Base-by-base conservation (phyloP, 2,329 filamentous ascomycete genomes). In the Ascochyta koolunga region DNA sequence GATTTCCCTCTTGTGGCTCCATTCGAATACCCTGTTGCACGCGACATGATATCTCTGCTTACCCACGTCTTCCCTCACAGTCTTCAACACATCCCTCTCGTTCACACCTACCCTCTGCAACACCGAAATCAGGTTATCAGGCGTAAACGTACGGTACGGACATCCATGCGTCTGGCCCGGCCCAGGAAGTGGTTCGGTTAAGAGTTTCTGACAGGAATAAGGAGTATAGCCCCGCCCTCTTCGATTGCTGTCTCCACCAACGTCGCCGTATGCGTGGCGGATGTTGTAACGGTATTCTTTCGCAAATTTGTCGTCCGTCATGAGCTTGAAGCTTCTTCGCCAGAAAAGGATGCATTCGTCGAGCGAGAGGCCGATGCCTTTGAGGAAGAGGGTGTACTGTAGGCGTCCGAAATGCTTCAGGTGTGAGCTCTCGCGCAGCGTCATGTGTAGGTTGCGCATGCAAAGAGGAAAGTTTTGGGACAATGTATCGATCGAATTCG, bases 271-370 rank as follows among this genome's bases (percentile, higher is more conserved):
- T 0, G 82, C 77, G 81, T 99, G 93, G n/a, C 93, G 89, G 53
- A 98, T 86, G 73, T 99, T 98, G 82, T 99, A 99, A 38, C 90
- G 85, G 78, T 99, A 98, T 72, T 97, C 92, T 71, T 97, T 98
- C 77, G 96, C 96, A 83, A 98, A 99, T 31, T 88, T 88, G 68
- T 98, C 93, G 68, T 98, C 95, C 0, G 90, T 93, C 60, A 96
- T 86, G 62, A 91, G 89, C 72, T 86, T 87, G 83, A 99, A 98
- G 24, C 84, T 82, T 58, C 86, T 84, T 10, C 95, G 88, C 95
- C 95, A 99, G 80, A 99, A 99, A 11, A 91, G 66, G 21, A 99
- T 83, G 65, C 87, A 91, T 75, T 99, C 93, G 69, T 97, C 92
- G n/a, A 99, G 80, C 59, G 85, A 91, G 24, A 99, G 80, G 0